Evolutionary conservation across 108 stramenopile species (phyloP), one percentile per base, ranked within the genome.

Genomic region (Nitzschia inconspicua): DNA sequence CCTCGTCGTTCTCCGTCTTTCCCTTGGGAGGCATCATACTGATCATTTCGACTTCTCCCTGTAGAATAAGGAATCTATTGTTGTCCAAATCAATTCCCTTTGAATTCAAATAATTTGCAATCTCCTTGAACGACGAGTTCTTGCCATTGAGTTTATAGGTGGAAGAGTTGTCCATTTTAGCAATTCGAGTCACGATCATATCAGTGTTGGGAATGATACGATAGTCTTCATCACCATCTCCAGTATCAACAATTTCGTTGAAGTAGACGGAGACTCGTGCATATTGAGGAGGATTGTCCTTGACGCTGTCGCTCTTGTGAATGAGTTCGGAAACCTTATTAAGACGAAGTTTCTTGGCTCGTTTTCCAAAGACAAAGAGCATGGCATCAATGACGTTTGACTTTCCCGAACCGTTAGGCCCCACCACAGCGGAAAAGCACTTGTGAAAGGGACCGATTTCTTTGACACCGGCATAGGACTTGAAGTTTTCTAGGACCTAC

Each of bases 21-120:
- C 90, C 96, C 84, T 98, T 99, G 72, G 98, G 98, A 30, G 95
- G 86, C 98, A 99, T 99, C 94, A 98, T 96, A 37, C 92, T 86
- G 55, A 99, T 99, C 94, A 96, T 93, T 70, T 98, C 97, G 18
- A 98, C 97, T 76, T 98, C 97, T 5, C 97, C 97, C 76, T 98
- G 98, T 30, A 99, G 77, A 67, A 99, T 99, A 2, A 99, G 65
- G 75, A 99, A 99, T 24, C 98, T 89, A 65, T 99, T 99, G 77
- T 99, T 96, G 66, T 98, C 95, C 11, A 99, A 77, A 77, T 99
- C 98, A 40, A 99, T 95, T 3, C 97, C 98, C 56, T 95, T 82
- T 27, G 73, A 65, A 11, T 76, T 75, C 20, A 99, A 65, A 48
- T 89, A 96, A 18, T 75, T 72, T 1, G 85, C 83, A 30, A 98